Base-by-base conservation (phyloP, 306 rosid species). In the Carpinus fangiana region DNA sequence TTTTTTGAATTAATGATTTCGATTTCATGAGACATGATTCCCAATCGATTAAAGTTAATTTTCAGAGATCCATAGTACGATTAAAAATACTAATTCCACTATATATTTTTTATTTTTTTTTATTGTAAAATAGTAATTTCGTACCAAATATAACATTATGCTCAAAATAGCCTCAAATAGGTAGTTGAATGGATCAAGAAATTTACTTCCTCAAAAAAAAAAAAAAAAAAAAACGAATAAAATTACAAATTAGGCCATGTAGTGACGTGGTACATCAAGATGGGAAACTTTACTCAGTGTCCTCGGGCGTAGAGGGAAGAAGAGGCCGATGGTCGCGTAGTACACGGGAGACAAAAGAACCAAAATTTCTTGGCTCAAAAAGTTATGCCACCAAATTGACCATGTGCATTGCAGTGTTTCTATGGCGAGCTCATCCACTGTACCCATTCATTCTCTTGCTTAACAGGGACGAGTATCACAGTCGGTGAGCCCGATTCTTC, bases 381-480 rank as follows among this genome's bases (percentile, higher is more conserved):
- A 57, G 1, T n/a, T 57, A 3, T 21, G 64, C 31, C 64, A 59
- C 36, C 28, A 4, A 23, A 21, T 23, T 59, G 18, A 43, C 10
- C 12, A 92, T 88, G 97, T 92, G 95, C 14, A 90, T 92, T 67
- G 87, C 86, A 2, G 90, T 51, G 85, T 92, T 92, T 76, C 82
- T 86, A 17, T 92, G 97, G 97, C 87, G 81, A 79, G 75, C 87
- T 50, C 93, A 92, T 69, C 93, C 97, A 52, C 78, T 83, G 5
- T 90, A 86, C 84, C 89, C 93, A 41, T 78, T 91, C 36, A 20
- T 90, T 72, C 85, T 91, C 26, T 67, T 90, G 54, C 88, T 86
- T 79, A 90, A 87, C 83, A 73, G 93, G 26, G 93, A 90, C 57
- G 93, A 92, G 71, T 87, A 52, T 74, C 82, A 81, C 86, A 81